phyloP scores from a whole-genome alignment of 2,329 filamentous ascomycete species.

The Eutypella sp. region DNA sequence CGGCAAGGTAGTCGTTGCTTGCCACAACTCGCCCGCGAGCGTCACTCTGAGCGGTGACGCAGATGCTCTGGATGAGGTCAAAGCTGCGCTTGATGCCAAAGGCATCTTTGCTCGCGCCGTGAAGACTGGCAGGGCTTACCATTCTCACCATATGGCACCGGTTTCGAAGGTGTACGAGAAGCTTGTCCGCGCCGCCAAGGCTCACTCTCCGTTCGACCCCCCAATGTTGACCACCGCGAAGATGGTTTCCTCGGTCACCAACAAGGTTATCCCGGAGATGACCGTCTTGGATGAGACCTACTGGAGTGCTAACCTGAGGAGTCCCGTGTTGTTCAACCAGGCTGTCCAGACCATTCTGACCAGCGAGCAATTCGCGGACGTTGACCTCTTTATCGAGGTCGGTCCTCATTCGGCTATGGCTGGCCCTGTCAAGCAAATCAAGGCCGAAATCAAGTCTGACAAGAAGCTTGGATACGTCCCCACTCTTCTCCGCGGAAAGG shows the following conservation, averaged over 20 bases:
- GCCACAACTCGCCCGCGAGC: slow-evolving; percentile 6
- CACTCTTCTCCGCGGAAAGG: slow-evolving; percentile 15
- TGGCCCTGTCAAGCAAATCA: slow-evolving; percentile 31
- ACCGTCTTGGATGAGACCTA: not conserved
- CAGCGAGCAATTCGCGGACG: not conserved
- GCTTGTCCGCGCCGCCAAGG: not conserved
- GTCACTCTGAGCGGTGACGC: slow-evolving; percentile 5
- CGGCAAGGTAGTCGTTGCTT: slow-evolving; percentile 4
- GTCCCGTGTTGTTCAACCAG: not conserved
- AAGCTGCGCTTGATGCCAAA: not conserved
- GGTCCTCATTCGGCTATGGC: slow-evolving; percentile 29
- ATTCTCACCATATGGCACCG: slow-evolving; percentile 7
- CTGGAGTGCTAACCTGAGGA: not conserved
- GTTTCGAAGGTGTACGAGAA: slow-evolving; percentile 1
- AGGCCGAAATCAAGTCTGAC: slow-evolving; percentile 11
- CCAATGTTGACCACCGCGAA: not conserved
- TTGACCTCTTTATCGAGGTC: not conserved
- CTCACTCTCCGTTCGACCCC: not conserved
- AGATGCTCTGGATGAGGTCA: not conserved
- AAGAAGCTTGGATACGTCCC: slow-evolving; percentile 16
- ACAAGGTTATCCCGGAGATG: not conserved
- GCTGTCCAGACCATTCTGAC: not conserved
- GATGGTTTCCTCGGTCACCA: not conserved
- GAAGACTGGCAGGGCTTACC: slow-evolving; percentile 4
- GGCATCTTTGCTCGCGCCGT: slow-evolving; percentile 3